phyloP scores from a whole-genome alignment of 1,284 basidiomycete species.

The Rhizoctonia solani region DNA sequence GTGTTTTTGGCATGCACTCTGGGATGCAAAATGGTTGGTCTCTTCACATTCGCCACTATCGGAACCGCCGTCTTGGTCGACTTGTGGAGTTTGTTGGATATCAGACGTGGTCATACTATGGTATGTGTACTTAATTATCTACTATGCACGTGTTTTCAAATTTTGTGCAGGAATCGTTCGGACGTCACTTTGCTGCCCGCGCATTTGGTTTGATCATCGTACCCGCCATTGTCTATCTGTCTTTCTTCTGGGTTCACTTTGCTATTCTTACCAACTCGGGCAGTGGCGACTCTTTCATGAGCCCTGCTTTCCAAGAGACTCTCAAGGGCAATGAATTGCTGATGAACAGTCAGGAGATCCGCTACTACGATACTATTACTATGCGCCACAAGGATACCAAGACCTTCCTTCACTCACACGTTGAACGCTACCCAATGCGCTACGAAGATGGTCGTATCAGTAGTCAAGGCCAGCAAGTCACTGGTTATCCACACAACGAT shows the following conservation, averaged over 20 bases:
- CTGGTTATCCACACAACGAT: slow-evolving; percentile 93
- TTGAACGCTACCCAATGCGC: slow-evolving; percentile 86
- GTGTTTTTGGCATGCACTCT: slow-evolving; percentile 93
- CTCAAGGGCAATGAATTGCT: slow-evolving; percentile 90
- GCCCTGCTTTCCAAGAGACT: slow-evolving; percentile 96
- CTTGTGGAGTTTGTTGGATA: slow-evolving; percentile 92
- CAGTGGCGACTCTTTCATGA: slow-evolving; percentile 96
- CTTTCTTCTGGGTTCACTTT: slow-evolving; percentile 97
- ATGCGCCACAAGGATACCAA: slow-evolving; percentile 93
- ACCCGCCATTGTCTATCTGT: slow-evolving; percentile 89
- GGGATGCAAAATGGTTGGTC: slow-evolving; percentile 97
- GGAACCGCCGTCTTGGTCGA: slow-evolving; percentile 92
- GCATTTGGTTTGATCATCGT: slow-evolving; percentile 85
- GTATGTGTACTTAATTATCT: slow-evolving; percentile 54
- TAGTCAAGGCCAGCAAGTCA: slow-evolving; percentile 97
- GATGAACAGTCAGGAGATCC: slow-evolving; percentile 88
- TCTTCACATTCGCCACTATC: slow-evolving; percentile 88
- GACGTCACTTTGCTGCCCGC: slow-evolving; percentile 86
- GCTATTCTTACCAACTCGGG: slow-evolving; percentile 88
- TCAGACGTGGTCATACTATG: slow-evolving; percentile 81
- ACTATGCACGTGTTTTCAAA: background rate
- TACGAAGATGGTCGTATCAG: slow-evolving; percentile 97
- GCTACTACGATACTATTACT: slow-evolving; percentile 88
- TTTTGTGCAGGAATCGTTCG: slow-evolving; percentile 79
- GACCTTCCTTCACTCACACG: slow-evolving; percentile 91